Evolutionary conservation across 805 yeast genomes (phyloP).

Genomic region (Brettanomyces custersianus): DNA sequence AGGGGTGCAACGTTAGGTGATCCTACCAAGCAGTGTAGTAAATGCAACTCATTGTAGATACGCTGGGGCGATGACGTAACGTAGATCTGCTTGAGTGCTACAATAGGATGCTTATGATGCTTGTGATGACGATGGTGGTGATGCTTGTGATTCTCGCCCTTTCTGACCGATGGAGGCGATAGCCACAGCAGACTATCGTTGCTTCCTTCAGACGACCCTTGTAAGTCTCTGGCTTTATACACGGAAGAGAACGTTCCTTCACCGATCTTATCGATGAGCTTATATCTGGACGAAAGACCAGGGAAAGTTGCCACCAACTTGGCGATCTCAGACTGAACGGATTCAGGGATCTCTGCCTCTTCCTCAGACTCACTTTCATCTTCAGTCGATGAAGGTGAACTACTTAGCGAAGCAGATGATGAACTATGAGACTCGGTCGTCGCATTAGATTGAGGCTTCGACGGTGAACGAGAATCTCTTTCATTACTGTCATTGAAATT

Average conservation of each 20-base stretch:
- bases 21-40: conserved; percentile 61
- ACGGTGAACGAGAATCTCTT: too few species aligned
- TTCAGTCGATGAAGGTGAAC: too few species aligned
- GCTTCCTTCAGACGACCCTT: conserved; percentile 12
- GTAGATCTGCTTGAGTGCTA: conserved; percentile 87
- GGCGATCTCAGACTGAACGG: conserved; percentile 27
- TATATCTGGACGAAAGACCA: conserved; percentile 25
- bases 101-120: conserved; percentile 32
- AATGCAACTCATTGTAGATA: conserved; percentile 77
- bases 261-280: conserved; percentile 46
- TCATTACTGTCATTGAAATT: too few species aligned
- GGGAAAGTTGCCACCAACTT: conserved; percentile 22
- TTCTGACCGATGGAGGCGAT: conserved; percentile 20
- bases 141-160: conserved; percentile 1
- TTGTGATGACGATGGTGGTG: neutral
- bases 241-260: conserved; percentile 82
- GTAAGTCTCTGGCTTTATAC: conserved; percentile 44
- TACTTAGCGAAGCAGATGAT: neutral
- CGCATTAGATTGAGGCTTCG: too few species aligned
- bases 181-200: conserved; percentile 20
- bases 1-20: conserved; percentile 77
- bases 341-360: conserved; percentile 9
- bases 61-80: conserved; percentile 93
- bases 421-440: neutral
- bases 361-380: conserved; percentile 1